Base-by-base conservation (phyloP, 1,284 basidiomycete species). In the Ganoderma lingzhi region DNA sequence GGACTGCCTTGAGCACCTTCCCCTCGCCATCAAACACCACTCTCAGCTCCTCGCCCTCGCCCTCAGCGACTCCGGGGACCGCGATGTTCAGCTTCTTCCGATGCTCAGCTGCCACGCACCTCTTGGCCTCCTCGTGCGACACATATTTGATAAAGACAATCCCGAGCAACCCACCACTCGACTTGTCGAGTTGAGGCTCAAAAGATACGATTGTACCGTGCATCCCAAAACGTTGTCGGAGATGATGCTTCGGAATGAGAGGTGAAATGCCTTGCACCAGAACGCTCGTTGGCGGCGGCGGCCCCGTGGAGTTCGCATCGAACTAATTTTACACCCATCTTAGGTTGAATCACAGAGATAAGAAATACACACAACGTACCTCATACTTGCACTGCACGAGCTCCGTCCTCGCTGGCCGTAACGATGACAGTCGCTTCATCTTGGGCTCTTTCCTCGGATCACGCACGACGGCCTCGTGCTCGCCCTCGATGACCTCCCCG, bases 151-250 rank as follows among this genome's bases (percentile, higher is more conserved):
- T 86, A 77, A 89, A 90, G 64, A 94, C 90, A 53, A 98, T 90
- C 6, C 96, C 96, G 3, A 98, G 86, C 17, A 93, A 89, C 71
- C 90, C 91, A 15, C 96, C 96, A 28, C 91, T 96, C 64, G 87
- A 86, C 61, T 88, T 87, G 81, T 98, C 94, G 70, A 93, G 88
- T 78, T 96, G 94, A 45, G 92, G 88, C 72, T 96, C 93, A 68
- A 94, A 91, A 14, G 90, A 87, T 12, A 85, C 76, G 74, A 97
- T 85, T 14, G 84, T 79, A 1, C 96, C 97, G 76, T 94, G 87
- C 14, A 82, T 76, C 4, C 85, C 80, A 77, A 98, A 93, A 76
- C 93, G 90, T 12, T 88, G 86, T 62, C 90, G 86, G 65, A 98
- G 87, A 62, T 88, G 83, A 62, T 86, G 82, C 44, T 87, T 88